Conservation (phyloP, 129 eudicot species). For the Helichrysum umbraculigerum region DNA sequence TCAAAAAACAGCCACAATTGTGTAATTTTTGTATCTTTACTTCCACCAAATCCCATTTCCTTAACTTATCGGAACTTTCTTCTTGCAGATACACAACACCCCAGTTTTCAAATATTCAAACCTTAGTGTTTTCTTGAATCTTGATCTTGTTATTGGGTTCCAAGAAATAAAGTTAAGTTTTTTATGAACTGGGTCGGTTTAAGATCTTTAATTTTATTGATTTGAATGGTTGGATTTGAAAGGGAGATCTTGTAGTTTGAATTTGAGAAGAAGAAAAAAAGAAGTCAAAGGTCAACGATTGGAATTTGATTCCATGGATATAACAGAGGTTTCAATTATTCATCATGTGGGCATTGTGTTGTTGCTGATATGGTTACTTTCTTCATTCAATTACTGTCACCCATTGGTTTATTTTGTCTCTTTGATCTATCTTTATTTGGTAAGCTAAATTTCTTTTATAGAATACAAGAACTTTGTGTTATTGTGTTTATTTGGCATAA, state of each 20-base stretch:
- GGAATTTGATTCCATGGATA: conserved; percentile 39
- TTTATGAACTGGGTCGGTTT: conserved; percentile 16
- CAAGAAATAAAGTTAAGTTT: neutral
- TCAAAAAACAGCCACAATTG: neutral
- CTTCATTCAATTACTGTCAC: conserved; percentile 52
- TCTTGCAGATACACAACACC: neutral
- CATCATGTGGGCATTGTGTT: conserved; percentile 83
- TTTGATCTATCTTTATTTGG: conserved; percentile 70
- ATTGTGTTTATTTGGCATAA: neutral
- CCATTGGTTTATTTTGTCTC: conserved; percentile 54
- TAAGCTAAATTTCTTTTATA: conserved; percentile 26
- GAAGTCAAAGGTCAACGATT: conserved; percentile 19
- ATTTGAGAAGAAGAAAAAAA: conserved; percentile 22
- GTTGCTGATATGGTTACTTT: conserved; percentile 59
- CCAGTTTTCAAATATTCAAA: neutral
- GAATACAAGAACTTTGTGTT: neutral
- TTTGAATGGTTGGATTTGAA: conserved; percentile 15
- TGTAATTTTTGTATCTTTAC: conserved; percentile 12
- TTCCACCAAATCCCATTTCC: conserved; percentile 12
- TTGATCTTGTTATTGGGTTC: conserved; percentile 5
- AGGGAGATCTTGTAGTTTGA: neutral
- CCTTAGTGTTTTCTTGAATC: neutral
- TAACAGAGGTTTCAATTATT: conserved; percentile 59
- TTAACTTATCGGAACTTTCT: neutral
- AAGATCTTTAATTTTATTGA: neutral